Percentiles rank a stretch among this genome's conserved stretches.
phyloP scores from a whole-genome alignment of 805 yeast species.

The Wickerhamiella cacticola region DNA sequence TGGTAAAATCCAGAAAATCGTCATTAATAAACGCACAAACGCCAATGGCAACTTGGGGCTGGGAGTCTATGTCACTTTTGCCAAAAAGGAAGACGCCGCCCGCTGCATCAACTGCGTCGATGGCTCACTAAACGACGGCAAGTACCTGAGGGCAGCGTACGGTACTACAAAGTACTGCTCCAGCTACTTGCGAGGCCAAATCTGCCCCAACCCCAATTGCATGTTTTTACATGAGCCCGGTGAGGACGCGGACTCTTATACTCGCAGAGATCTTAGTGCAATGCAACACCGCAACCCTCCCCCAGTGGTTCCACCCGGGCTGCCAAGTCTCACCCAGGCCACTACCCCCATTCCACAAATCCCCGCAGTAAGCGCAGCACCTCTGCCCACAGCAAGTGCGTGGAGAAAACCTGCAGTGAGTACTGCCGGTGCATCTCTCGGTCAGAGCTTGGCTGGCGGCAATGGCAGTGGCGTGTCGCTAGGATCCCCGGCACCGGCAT shows the following conservation, averaged over 20 bases:
- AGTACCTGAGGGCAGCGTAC: slow-evolving; percentile 83
- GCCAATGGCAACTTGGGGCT: slow-evolving; percentile 58
- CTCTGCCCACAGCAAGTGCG: slow-evolving; percentile 9
- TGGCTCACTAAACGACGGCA: slow-evolving; percentile 87
- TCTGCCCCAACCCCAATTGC: slow-evolving; percentile 97
- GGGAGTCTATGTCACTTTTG: slow-evolving; percentile 91
- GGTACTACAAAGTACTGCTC: slow-evolving; percentile 98
- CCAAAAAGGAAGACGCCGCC: slow-evolving; percentile 89
- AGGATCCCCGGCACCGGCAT: too few species aligned
- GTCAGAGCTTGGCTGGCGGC: too few species aligned
- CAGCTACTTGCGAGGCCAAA: slow-evolving; percentile 85
- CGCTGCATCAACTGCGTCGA: slow-evolving; percentile 83
- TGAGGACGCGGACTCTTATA: slow-evolving; percentile 95
- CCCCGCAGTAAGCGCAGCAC: slow-evolving; percentile 4
- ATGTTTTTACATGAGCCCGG: slow-evolving; percentile 99
- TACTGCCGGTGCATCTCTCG: too few species aligned
- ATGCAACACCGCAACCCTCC: slow-evolving; percentile 36
- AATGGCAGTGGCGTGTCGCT: too few species aligned
- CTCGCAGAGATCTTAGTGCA: slow-evolving; percentile 75
- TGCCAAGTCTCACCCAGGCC: slow-evolving; percentile 9
- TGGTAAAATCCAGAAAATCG: slow-evolving; percentile 89
- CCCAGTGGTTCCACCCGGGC: slow-evolving; percentile 5
- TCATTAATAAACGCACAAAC: slow-evolving; percentile 64
- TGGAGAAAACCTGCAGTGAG: slow-evolving; percentile 2
- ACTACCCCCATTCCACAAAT: not conserved